These are phyloP conservation scores for Candida qinlingensis DNA, from an alignment of 805 yeast genomes.

Conservation along the genomic window DNA sequence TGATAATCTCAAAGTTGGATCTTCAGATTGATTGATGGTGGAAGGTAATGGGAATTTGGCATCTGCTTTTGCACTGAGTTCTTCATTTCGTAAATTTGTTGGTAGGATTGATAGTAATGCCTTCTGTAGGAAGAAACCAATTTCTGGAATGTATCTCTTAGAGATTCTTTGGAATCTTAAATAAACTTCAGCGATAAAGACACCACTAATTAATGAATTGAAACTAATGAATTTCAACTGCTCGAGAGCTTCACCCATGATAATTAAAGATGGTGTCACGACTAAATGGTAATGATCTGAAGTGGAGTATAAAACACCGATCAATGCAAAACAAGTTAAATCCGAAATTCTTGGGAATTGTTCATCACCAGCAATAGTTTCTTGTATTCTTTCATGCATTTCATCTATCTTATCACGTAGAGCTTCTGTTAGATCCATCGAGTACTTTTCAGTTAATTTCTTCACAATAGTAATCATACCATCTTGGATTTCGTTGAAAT, in stretches of 20 bases:
- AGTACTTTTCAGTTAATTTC: conserved; percentile 59
- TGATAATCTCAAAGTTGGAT: conserved; percentile 13
- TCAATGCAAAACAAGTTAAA: conserved; percentile 57
- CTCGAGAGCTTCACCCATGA: conserved; percentile 67
- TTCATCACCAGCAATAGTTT: conserved; percentile 23
- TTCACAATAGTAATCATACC: conserved; percentile 44
- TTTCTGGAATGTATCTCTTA: conserved; percentile 80
- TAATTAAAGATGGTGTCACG: conserved; percentile 74
- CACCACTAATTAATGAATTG: conserved; percentile 48
- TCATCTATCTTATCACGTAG: conserved; percentile 52
- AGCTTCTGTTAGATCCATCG: conserved; percentile 54
- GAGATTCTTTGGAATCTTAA: conserved; percentile 73
- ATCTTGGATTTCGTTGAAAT: conserved; percentile 34
- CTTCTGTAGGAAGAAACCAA: conserved; percentile 51
- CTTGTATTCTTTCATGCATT: conserved; percentile 48
- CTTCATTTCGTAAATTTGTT: conserved; percentile 16
- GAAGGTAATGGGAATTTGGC: conserved; percentile 22
- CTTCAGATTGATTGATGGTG: conserved; percentile 1
- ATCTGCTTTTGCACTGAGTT: conserved; percentile 12
- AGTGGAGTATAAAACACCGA: conserved; percentile 82
- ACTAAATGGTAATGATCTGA: conserved; percentile 94
- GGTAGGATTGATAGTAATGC: conserved; percentile 42
- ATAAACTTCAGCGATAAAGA: conserved; percentile 60
- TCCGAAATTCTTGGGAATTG: conserved; percentile 45
- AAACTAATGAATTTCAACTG: conserved; percentile 38